phyloP scores from a whole-genome alignment of 257 asterid species.

The Coffea canephora region DNA sequence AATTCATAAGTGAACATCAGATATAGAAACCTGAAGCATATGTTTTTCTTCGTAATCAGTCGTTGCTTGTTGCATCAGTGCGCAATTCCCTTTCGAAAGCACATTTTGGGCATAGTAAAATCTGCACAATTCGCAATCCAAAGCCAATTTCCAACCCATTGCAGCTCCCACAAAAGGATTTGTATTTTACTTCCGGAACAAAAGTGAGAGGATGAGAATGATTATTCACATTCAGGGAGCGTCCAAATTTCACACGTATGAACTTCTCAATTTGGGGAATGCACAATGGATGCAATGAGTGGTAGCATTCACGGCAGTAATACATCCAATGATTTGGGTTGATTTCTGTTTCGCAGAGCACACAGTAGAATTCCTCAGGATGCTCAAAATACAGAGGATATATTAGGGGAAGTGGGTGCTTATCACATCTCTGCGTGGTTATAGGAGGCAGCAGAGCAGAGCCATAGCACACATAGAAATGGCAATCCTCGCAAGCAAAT shows the following conservation, averaged over 20 bases:
- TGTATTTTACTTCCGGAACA: not conserved
- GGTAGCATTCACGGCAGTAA: not conserved
- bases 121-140: not conserved
- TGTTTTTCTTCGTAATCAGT: too few species aligned
- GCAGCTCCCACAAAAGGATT: not conserved
- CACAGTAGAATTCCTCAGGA: conserved; percentile 6
- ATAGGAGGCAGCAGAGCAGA: not conserved
- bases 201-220: not conserved
- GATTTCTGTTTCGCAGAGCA: not conserved
- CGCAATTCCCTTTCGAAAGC: not conserved
- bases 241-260: too few species aligned
- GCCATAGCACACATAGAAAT: not conserved
- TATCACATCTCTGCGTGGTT: not conserved
- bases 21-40: too few species aligned
- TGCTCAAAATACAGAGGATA: not conserved
- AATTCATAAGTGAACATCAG: too few species aligned
- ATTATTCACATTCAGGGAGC: too few species aligned
- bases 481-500: not conserved
- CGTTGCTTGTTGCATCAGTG: too few species aligned
- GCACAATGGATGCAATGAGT: not conserved
- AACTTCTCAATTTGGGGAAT: too few species aligned
- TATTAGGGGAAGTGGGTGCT: not conserved
- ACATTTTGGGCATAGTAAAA: not conserved
- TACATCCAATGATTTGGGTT: not conserved
- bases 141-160: not conserved